phyloP scores from a whole-genome alignment of 2,329 filamentous ascomycete species.

The Aspergillus eucalypticola region DNA sequence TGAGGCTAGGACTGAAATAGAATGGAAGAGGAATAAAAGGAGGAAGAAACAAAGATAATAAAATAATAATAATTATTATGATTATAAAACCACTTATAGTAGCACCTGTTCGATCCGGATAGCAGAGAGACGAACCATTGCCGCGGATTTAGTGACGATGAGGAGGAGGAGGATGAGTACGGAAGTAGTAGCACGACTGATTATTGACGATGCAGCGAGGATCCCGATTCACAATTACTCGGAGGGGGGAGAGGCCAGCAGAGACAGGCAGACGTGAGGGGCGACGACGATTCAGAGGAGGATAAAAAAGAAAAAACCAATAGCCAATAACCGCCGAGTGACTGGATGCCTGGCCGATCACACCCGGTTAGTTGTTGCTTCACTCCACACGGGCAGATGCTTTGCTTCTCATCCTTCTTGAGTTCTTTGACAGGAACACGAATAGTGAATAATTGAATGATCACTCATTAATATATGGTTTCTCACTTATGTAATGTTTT shows the following conservation, averaged over 20 bases:
- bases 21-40: too few relatives aligned
- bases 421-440: neutral
- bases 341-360: neutral
- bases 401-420: conserved; percentile 12
- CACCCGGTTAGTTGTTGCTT: neutral
- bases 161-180: too few relatives aligned
- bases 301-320: neutral
- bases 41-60: too few relatives aligned
- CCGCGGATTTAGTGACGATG: neutral
- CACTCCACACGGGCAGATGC: conserved; percentile 13
- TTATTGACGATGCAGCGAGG: neutral
- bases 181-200: neutral
- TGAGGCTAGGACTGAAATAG: neutral
- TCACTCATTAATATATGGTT: too few relatives aligned
- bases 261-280: neutral
- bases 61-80: too few relatives aligned
- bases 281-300: neutral
- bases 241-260: too few relatives aligned
- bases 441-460: too few relatives aligned
- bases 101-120: neutral
- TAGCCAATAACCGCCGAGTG: neutral
- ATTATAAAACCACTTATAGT: neutral
- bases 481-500: too few relatives aligned
- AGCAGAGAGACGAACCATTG: neutral
- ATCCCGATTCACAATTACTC: neutral